Base-by-base conservation (phyloP, 108 stramenopile genomes). In the Nitzschia putrida region DNA sequence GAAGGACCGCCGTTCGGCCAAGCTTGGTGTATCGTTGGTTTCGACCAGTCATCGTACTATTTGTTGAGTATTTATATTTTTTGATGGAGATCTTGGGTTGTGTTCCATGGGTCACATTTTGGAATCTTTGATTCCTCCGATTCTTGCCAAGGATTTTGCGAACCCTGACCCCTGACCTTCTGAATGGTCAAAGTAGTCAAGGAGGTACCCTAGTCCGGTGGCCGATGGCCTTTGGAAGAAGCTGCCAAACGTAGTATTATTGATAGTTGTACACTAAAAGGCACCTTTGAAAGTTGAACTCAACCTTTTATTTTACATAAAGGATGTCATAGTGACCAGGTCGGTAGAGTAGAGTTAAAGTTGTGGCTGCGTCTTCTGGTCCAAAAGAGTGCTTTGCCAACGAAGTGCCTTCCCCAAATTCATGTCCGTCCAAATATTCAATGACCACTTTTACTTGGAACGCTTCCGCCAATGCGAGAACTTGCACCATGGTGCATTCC, bases 281-380 rank as follows among this genome's bases (percentile, higher is more conserved):
- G 4, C 1, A 34, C 1, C 29, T 3, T 1, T 34, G 29, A 34
- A 34, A 34, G 29, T 3, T 34, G 3, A 34, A 3, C 29, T 34
- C 29, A 34, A 49, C 1, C 2, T 6, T 5, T 59, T 59, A 40
- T 7, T 34, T 61, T 3, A 58, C 44, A 69, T 94, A 94, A 52
- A 94, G 75, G 37, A 94, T 89, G 70, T 94, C 92, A 80, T 89
- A 94, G 64, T 94, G 92, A 3, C 92, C 92, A 2, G 92, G 92
- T 51, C 92, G 85, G 72, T 94, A 94, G 37, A 91, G 63, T 47
- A 94, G 67, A 10, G 84, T 66, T n/a, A 74, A 34, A 26, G 47
- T 53, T 8, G 69, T 49, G 0, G 43, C 20, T 21, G 0, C 41
- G 10, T 56, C 50, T 10, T 64, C 80, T 12, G 78, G 69, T 38